Percentiles rank a stretch among this genome's conserved stretches.
These are phyloP conservation scores for Xylogone sp. DNA, from an alignment of 2,329 filamentous ascomycete genomes.

Conservation along the genomic window DNA sequence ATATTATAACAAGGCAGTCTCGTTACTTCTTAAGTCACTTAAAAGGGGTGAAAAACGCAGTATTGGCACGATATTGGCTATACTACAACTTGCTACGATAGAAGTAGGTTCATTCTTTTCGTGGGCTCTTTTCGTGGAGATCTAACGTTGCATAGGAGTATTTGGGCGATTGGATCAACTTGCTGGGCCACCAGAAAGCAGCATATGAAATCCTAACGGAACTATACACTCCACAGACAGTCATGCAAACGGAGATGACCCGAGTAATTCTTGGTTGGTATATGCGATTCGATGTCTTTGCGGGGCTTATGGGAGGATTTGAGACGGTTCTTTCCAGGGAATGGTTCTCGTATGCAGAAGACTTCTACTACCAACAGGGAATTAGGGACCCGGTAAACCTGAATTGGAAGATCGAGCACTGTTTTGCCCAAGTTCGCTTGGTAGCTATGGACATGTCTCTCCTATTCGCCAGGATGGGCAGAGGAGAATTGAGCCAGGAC, in stretches of 20 bases:
- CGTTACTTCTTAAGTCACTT: conserved; percentile 67
- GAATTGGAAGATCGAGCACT: conserved; percentile 62
- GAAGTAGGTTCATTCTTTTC: conserved; percentile 57
- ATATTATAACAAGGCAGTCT: conserved; percentile 88
- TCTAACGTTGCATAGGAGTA: conserved; percentile 63
- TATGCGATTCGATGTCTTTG: conserved; percentile 79
- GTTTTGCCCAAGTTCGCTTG: conserved; percentile 62
- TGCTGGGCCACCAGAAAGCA: conserved; percentile 88
- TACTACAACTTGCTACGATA: conserved; percentile 87
- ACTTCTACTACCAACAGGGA: conserved; percentile 59
- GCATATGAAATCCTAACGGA: conserved; percentile 77
- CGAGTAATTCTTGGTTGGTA: conserved; percentile 86
- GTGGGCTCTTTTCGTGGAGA: neutral
- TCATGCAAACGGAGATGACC: conserved; percentile 66
- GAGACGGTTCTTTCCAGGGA: conserved; percentile 69
- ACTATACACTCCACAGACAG: conserved; percentile 72
- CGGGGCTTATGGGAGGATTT: conserved; percentile 77
- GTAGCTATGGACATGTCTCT: conserved; percentile 78
- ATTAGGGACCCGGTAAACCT: conserved; percentile 58
- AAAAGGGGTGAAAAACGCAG: conserved; percentile 67
- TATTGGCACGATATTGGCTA: conserved; percentile 75
- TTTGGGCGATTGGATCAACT: conserved; percentile 90
- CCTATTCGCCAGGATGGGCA: conserved; percentile 66
- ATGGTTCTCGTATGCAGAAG: conserved; percentile 58
- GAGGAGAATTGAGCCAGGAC: conserved; percentile 59